phyloP scores from a whole-genome alignment of 2,329 filamentous ascomycete species.

The Plectosphaerella sp. region DNA sequence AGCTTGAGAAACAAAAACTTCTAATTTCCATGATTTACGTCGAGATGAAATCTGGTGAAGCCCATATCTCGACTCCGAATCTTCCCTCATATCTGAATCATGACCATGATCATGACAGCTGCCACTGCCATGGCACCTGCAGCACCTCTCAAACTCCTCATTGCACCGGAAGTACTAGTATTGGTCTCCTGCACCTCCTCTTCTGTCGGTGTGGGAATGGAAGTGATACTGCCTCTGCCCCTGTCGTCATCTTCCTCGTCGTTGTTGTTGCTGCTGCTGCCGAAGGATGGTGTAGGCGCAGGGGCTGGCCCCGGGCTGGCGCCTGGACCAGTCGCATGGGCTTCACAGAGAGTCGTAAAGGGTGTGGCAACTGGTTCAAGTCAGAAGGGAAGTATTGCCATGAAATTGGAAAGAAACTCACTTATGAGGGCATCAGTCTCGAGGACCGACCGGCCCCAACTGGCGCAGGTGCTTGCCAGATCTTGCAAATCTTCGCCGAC shows the following conservation, averaged over 20 bases:
- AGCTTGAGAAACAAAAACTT: too few species aligned
- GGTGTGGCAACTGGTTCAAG: not conserved
- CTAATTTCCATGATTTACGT: not conserved
- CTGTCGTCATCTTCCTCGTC: not conserved
- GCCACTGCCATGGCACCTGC: too few species aligned
- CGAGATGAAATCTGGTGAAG: not conserved
- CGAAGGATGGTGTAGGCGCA: not conserved
- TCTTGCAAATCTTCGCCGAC: not conserved
- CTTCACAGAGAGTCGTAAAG: not conserved
- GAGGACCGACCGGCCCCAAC: not conserved
- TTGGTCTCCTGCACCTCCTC: too few species aligned
- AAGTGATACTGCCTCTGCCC: too few species aligned
- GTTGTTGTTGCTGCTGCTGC: not conserved
- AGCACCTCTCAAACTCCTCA: too few species aligned
- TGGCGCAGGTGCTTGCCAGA: not conserved
- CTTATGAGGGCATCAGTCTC: not conserved
- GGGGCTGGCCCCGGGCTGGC: not conserved
- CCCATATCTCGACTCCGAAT: too few species aligned
- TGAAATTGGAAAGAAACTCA: not conserved
- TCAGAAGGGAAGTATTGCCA: not conserved
- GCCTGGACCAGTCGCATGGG: not conserved
- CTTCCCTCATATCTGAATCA: too few species aligned
- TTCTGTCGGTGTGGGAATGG: too few species aligned
- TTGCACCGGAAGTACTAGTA: too few species aligned
- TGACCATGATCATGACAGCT: too few species aligned